phyloP scores from a whole-genome alignment of 352 stramenopile genomes.

The Globisporangium spinosum region DNA sequence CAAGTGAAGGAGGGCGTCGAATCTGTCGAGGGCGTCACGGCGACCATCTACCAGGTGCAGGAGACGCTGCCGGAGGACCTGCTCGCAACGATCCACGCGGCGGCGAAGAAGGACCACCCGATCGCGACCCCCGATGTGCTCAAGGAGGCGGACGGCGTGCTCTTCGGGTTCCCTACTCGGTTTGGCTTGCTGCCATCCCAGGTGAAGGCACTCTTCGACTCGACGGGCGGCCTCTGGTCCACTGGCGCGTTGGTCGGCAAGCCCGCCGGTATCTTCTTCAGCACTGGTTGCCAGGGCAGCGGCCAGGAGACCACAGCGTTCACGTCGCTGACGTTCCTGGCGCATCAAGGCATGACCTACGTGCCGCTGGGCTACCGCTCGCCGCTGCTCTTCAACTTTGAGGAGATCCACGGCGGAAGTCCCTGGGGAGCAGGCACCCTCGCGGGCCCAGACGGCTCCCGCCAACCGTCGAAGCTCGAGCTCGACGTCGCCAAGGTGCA shows the following conservation, averaged over 20 bases:
- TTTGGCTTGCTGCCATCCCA: constrained; percentile 74
- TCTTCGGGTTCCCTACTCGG: constrained; percentile 85
- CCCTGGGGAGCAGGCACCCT: constrained; percentile 67
- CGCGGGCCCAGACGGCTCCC: constrained; percentile 49
- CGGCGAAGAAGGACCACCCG: constrained; percentile 56
- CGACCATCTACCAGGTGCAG: constrained; percentile 56
- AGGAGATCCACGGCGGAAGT: constrained; percentile 42
- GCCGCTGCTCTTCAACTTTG: constrained; percentile 36
- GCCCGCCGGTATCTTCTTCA: constrained; percentile 67
- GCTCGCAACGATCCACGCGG: constrained; percentile 61
- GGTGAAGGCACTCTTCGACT: constrained; percentile 79
- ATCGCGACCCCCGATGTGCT: constrained; percentile 54
- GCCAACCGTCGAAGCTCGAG: constrained; percentile 62
- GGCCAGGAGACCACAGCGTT: constrained; percentile 79
- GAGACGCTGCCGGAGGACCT: constrained; percentile 77
- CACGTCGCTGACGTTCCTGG: constrained; percentile 60
- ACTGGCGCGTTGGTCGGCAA: constrained; percentile 67
- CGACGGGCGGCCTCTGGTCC: constrained; percentile 57
- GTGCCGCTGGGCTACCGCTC: constrained; percentile 54
- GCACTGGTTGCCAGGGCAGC: constrained; percentile 52
- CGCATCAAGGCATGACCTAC: constrained; percentile 82
- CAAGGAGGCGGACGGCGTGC: constrained; percentile 60
- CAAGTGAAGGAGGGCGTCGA: constrained; percentile 61
- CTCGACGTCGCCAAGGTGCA: constrained; percentile 57
- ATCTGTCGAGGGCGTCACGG: constrained; percentile 41